A percentile compares a stretch with the other conserved stretches of the same genome.
These are phyloP conservation scores for Trichophyton equinum DNA, from an alignment of 2,329 filamentous ascomycete genomes.

Conservation along the genomic window DNA sequence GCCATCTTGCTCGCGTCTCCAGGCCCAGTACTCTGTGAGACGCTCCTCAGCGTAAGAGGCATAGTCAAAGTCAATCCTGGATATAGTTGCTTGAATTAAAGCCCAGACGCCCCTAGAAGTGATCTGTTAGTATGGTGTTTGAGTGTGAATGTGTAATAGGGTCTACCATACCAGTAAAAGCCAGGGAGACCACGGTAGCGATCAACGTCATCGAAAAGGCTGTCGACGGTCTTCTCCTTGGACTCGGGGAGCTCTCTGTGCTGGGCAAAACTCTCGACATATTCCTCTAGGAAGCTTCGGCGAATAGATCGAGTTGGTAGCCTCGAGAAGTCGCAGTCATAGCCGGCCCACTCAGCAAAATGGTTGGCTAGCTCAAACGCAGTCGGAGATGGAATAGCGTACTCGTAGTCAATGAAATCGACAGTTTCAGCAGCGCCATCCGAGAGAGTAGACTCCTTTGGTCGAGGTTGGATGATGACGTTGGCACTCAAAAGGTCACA, in stretches of 20 bases:
- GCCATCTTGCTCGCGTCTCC: slow-evolving; percentile 63
- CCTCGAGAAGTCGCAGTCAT: slow-evolving; percentile 79
- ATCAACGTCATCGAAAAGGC: slow-evolving; percentile 71
- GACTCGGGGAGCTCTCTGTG: slow-evolving; percentile 33
- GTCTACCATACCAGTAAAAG: slow-evolving; percentile 51
- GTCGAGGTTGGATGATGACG: slow-evolving; percentile 59
- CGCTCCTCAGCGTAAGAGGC: slow-evolving; percentile 76
- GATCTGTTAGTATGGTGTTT: background rate
- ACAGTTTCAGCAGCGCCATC: slow-evolving; percentile 38
- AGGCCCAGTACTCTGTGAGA: slow-evolving; percentile 84
- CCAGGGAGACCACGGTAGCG: slow-evolving; percentile 78
- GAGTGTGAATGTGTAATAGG: background rate
- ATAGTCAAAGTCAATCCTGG: slow-evolving; percentile 94
- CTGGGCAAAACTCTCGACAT: slow-evolving; percentile 61
- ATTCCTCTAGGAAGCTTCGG: slow-evolving; percentile 68
- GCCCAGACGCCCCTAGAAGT: slow-evolving; percentile 80
- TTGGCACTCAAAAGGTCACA: slow-evolving; percentile 95
- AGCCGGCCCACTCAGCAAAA: slow-evolving; percentile 96
- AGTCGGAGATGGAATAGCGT: slow-evolving; percentile 83
- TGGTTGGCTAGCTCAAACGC: slow-evolving; percentile 97
- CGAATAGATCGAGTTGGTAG: slow-evolving; percentile 69
- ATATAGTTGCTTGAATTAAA: slow-evolving; percentile 85
- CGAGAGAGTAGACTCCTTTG: slow-evolving; percentile 19
- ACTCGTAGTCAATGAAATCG: slow-evolving; percentile 96
- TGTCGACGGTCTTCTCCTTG: slow-evolving; percentile 51